Evolutionary conservation across 495 filamentous ascomycete genomes (phyloP), one percentile per base, ranked within the genome.

Genomic region (Hyaloscypha hepaticicola): DNA sequence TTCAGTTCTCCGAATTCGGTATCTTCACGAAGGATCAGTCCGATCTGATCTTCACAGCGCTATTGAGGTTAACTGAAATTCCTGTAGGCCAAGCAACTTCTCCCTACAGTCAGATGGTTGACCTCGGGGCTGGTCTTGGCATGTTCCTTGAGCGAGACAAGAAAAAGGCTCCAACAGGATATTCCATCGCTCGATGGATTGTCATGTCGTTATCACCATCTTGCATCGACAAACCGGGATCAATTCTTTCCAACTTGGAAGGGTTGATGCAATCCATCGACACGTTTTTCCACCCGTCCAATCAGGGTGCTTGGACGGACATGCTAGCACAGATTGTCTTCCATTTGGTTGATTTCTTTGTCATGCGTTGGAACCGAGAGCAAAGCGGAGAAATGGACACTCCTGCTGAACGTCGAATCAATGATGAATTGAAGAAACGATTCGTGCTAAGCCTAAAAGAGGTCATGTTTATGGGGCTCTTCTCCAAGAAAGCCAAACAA

Each of bases 241-340:
- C 93, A 1, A 84, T 96, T 58, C 74, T 99, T 66, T 81, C 88
- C 27, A 91, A 89, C 65, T 85, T 99, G 2, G 96, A 99, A 73
- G 95, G 93, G 8, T 81, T 99, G 45, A 91, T 99, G 67, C 89
- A 98, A 72, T 96, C 92, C 16, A 89, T 98, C 52, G 95, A 99
- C 73, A 99, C 95, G 1, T 99, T 98, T 77, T 99, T 97, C 80
- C 95, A 99, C 68, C 95, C 95, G 21, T 98, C 96, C 12, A 99
- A 99, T 74, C 91, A 95, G 53, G 95, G 95, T 9, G 77, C 72
- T 45, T 99, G 95, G 95, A 97, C 94, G 0, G 91, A 87, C 72
- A 92, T 91, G 55, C 78, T 99, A 21, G 88, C 91, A 0, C 93
- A 97, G 71, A 80, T 99, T 55, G 89, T 96, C 27, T 97, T 90